phyloP scores from a whole-genome alignment of 129 eudicot genomes.

The Gnaphalium uliginosum region DNA sequence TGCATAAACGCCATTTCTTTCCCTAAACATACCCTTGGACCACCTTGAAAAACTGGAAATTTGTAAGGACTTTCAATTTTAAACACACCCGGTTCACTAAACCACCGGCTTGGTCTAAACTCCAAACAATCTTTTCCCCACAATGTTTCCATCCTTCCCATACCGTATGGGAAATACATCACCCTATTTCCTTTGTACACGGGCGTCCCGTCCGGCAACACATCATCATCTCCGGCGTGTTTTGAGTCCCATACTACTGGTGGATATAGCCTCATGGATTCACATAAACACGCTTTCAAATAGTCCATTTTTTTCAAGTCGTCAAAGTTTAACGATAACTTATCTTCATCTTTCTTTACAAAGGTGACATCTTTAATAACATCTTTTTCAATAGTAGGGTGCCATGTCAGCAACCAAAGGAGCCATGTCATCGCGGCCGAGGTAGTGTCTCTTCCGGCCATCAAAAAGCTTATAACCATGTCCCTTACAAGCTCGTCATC shows the following conservation, averaged over 20 bases:
- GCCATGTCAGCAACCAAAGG: conserved; percentile 47
- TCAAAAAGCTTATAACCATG: conserved; percentile 58
- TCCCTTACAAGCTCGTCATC: conserved; percentile 50
- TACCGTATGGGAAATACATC: conserved; percentile 87
- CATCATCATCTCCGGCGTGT: conserved; percentile 55
- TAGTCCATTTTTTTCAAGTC: conserved; percentile 50
- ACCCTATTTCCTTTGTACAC: conserved; percentile 68
- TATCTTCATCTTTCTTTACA: not conserved
- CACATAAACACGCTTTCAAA: conserved; percentile 72
- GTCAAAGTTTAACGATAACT: conserved; percentile 23
- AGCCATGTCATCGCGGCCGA: conserved; percentile 76
- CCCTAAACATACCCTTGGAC: conserved; percentile 85
- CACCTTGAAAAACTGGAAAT: conserved; percentile 83
- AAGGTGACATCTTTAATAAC: conserved; percentile 10
- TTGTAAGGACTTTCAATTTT: conserved; percentile 62
- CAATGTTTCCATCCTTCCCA: conserved; percentile 83
- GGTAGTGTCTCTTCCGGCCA: conserved; percentile 76
- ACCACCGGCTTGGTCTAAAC: conserved; percentile 83
- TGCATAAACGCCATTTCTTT: conserved; percentile 88
- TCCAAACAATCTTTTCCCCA: conserved; percentile 81
- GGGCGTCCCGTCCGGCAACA: conserved; percentile 77
- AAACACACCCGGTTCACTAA: conserved; percentile 44
- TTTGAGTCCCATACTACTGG: conserved; percentile 97
- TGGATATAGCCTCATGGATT: conserved; percentile 86
- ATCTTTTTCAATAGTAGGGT: conserved; percentile 24